These are phyloP conservation scores for Oleoguttula mirabilis DNA, from an alignment of 495 filamentous ascomycete genomes.

Conservation along the genomic window DNA sequence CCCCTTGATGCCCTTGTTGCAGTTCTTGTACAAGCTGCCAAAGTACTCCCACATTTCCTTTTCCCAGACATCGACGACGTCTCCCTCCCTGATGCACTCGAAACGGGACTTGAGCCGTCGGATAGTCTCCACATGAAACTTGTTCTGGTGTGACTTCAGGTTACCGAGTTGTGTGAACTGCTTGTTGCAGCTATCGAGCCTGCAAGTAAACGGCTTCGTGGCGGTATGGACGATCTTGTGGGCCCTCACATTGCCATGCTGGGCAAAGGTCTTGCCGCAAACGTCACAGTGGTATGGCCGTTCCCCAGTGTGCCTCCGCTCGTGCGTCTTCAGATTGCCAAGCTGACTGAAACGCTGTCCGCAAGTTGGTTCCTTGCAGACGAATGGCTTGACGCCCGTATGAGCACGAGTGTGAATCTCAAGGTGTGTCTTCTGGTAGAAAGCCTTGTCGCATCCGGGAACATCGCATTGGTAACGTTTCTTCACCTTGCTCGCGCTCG, in stretches of 20 bases:
- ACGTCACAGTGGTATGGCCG: constrained; percentile 73
- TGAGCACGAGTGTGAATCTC: constrained; percentile 86
- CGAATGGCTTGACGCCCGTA: constrained; percentile 83
- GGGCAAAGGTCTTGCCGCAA: constrained; percentile 73
- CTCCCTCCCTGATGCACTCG: constrained; percentile 47
- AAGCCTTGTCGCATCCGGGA: constrained; percentile 65
- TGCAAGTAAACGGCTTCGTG: constrained; percentile 68
- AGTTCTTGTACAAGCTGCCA: constrained; percentile 78
- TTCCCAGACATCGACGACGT: constrained; percentile 53
- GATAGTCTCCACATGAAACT: constrained; percentile 68
- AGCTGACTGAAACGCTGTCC: constrained; percentile 75
- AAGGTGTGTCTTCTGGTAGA: constrained; percentile 85
- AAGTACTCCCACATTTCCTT: constrained; percentile 81
- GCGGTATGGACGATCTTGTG: constrained; percentile 73
- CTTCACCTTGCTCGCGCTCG: constrained; percentile 24
- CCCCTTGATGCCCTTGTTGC: constrained; percentile 88
- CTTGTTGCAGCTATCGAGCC: constrained; percentile 70
- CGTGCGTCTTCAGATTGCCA: constrained; percentile 84
- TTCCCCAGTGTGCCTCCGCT: constrained; percentile 75
- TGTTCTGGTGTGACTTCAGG: constrained; percentile 92
- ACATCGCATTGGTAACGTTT: constrained; percentile 69
- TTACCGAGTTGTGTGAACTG: constrained; percentile 83
- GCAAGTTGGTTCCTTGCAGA: constrained; percentile 63
- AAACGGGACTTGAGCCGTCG: constrained; percentile 63
- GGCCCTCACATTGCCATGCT: constrained; percentile 75